phyloP scores from a whole-genome alignment of 176 grass and related monocot genomes.

The sorghum (Sorghum bicolor) region DNA sequence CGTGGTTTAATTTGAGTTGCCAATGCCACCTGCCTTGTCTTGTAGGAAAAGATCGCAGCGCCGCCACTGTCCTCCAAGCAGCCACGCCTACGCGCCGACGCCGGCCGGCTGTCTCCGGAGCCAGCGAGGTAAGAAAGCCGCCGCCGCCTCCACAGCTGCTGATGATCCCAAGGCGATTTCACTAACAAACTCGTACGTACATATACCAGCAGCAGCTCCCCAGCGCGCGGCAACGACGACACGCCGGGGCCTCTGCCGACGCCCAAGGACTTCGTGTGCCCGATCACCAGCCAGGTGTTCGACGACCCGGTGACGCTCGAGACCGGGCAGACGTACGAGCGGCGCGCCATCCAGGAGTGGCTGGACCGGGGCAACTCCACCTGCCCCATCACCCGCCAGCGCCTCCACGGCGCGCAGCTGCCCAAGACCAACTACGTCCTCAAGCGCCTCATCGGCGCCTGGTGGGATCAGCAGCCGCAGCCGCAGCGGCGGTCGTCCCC shows the following conservation, averaged over 20 bases:
- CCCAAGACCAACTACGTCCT: constrained; percentile 77
- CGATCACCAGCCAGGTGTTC: constrained; percentile 67
- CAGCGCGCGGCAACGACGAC: neutral
- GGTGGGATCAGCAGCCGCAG: constrained; percentile 29
- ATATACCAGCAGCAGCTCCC: constrained; percentile 1
- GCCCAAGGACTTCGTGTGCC: constrained; percentile 75
- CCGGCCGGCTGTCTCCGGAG: constrained; percentile 28
- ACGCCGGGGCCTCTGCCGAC: constrained; percentile 5
- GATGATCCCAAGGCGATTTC: neutral
- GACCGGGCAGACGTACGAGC: constrained; percentile 74
- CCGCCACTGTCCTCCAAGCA: neutral
- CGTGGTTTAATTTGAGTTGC: constrained; percentile 14
- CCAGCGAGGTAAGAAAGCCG: constrained; percentile 24
- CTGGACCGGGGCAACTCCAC: constrained; percentile 54
- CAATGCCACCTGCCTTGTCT: constrained; percentile 42
- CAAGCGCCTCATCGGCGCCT: constrained; percentile 61
- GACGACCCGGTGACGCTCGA: constrained; percentile 75
- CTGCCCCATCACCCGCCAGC: constrained; percentile 73
- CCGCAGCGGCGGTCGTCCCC: neutral
- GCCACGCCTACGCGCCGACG: neutral
- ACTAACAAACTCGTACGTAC: neutral
- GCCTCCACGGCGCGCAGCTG: constrained; percentile 39
- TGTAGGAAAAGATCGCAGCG: constrained; percentile 45
- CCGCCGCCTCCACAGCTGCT: neutral
- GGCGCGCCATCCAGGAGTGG: constrained; percentile 75